Conservation (phyloP, 495 filamentous ascomycete genomes). For the Podospora pseudoanserina region DNA sequence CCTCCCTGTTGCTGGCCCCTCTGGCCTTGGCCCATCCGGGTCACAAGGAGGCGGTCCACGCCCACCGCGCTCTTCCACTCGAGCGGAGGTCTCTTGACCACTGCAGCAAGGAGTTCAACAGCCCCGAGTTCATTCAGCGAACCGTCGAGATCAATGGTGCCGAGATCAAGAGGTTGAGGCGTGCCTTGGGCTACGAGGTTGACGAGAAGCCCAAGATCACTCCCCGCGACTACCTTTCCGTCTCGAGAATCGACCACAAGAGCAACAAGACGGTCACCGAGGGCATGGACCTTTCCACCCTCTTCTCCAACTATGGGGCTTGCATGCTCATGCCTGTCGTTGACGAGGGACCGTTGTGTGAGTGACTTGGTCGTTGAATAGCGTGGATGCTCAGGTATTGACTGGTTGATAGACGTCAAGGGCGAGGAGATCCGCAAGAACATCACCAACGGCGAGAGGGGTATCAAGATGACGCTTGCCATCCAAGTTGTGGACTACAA, state of each 20-base stretch:
- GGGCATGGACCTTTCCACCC: conserved; percentile 43
- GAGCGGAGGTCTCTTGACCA: conserved; percentile 32
- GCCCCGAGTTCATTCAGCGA: conserved; percentile 30
- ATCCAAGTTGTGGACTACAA: conserved; percentile 59
- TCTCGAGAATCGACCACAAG: conserved; percentile 46
- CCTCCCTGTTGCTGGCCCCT: conserved; percentile 29
- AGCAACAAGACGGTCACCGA: conserved; percentile 53
- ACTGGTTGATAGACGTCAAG: conserved; percentile 31
- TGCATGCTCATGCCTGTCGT: conserved; percentile 55
- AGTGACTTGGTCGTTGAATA: conserved; percentile 21
- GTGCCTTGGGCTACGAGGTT: conserved; percentile 20
- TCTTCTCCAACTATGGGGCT: conserved; percentile 54
- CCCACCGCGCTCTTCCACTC: conserved; percentile 26
- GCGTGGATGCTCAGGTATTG: background rate
- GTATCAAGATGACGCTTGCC: conserved; percentile 57
- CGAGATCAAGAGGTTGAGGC: conserved; percentile 26
- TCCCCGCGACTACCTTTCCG: conserved; percentile 31
- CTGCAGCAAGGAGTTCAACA: conserved; percentile 28
- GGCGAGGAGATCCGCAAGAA: conserved; percentile 51
- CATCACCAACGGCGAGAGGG: conserved; percentile 51
- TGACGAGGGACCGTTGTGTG: conserved; percentile 56
- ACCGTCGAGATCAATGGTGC: conserved; percentile 31
- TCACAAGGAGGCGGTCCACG: conserved; percentile 25
- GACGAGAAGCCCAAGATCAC: conserved; percentile 23
- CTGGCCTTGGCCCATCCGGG: conserved; percentile 31